A percentile compares a stretch with the other conserved stretches of the same genome.
These are phyloP conservation scores for Tuber umbilicatum DNA, from an alignment of 495 filamentous ascomycete species.

Conservation along the genomic window DNA sequence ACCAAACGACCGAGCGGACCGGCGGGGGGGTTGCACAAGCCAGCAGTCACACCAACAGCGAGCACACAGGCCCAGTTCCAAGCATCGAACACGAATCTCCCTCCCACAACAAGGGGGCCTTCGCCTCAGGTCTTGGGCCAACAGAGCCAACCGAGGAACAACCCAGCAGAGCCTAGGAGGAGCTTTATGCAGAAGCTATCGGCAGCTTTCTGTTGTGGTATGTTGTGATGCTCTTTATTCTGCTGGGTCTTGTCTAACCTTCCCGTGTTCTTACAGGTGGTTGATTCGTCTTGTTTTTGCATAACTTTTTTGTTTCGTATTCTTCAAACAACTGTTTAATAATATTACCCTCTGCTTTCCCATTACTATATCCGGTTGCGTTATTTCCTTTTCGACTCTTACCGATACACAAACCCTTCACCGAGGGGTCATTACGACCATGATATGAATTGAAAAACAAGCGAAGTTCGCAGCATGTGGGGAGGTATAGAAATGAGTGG, in stretches of 20 bases:
- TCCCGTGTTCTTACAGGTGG: conserved; percentile 13
- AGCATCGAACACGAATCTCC: conserved; percentile 77
- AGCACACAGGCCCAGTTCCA: conserved; percentile 88
- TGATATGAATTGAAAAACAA: conserved; percentile 37
- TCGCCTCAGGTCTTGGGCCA: conserved; percentile 35
- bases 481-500: conserved; percentile 22
- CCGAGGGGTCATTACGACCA: conserved; percentile 32
- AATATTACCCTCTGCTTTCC: conserved; percentile 32
- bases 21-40: conserved; percentile 62
- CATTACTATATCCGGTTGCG: conserved; percentile 34
- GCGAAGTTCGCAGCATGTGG: conserved; percentile 38
- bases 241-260: conserved; percentile 3
- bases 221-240: conserved; percentile 4
- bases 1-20: conserved; percentile 66
- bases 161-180: conserved; percentile 33
- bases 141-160: conserved; percentile 33
- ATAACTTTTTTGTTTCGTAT: conserved; percentile 14
- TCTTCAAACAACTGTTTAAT: conserved; percentile 42
- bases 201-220: conserved; percentile 40
- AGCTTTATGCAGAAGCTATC: conserved; percentile 34
- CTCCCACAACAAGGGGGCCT: conserved; percentile 43
- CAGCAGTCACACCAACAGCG: conserved; percentile 64
- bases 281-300: conserved; percentile 30
- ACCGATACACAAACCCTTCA: conserved; percentile 35
- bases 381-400: conserved; percentile 39